Evolutionary conservation across 2,329 filamentous ascomycete species (phyloP), one percentile per base, ranked within the genome.

Genomic region (Mycogone perniciosa): DNA sequence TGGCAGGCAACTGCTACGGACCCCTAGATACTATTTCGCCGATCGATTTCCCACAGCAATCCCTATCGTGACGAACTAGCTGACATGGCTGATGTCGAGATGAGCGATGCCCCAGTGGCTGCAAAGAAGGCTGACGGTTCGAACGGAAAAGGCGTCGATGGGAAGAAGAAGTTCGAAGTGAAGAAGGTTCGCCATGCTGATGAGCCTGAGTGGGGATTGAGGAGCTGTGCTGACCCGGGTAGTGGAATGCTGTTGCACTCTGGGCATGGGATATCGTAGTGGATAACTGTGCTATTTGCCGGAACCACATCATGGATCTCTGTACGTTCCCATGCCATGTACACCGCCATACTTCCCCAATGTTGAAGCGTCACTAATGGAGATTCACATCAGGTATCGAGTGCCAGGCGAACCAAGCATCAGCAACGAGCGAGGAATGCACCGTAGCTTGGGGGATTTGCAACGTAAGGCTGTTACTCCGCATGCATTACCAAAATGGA

Each of bases 241-340:
- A 96, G 92, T 99, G 93, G 93, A 97, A 97, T 63, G 93, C 93
- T 0, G 93, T 99, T 46, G 91, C 93, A 38, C 79, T 99, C 2
- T 99, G 93, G 93, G 93, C 93, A 0, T 99, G 93, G 93, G 93
- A 99, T 67, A 99, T 99, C 53, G 91, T 97, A 31, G 93, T 99
- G 55, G 93, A 99, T 73, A 99, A 99, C 79, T 99, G 93, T 68
- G 93, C 93, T 63, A 99, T 99, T 67, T 99, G 93, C 77, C 82
- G 93, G 67, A 99, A 99, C 69, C 93, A 99, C 70, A 99, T 99
- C 71, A 99, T 99, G 93, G 93, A 99, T 70, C 79, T 99, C 30
- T 99, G 93, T 90, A 75, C 61, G 84, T 70, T n/a, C 37, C 20
- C 7, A 5, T 9, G 13, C 20, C 7, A 5, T 9, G 13, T 11